Base-by-base conservation (phyloP, 306 rosid species). In the Glycine latifolia region DNA sequence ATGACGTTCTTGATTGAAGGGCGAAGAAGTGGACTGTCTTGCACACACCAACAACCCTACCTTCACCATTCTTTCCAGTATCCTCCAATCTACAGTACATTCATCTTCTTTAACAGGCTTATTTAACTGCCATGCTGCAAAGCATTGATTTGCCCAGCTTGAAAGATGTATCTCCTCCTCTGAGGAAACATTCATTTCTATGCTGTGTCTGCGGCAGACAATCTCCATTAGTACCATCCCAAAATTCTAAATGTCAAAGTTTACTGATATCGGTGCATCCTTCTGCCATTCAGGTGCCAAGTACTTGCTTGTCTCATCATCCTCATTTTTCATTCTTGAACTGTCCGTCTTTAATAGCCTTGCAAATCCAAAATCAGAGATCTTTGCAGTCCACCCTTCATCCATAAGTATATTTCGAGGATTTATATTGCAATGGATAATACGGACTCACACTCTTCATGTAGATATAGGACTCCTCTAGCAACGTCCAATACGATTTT, bases 21-120 rank as follows among this genome's bases (percentile, higher is more conserved):
- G 48, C 80, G 90, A 10, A 84, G 53, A 37, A 49, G 7, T 3
- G 83, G 87, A 16, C 50, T 46, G 9, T 84, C 82, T 53, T 84
- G 90, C 14, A 87, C 82, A 69, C 87, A 87, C 87, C 87, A 84
- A 84, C 48, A 87, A 17, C 4, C 84, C 87, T 6, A 87, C 86
- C 31, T 81, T 87, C 79, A 87, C 84, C 86, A 87, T 84, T 70
- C 74, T 87, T 63, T 87, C 90, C 73, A 87, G 0, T 20, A 67
- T 47, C 48, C 16, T 84, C 86, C 81, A 72, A 41, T 87, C 84
- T 5, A 68, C 84, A 20, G 41, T 37, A 61, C 49, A 66, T 67
- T 82, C 80, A 11, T 37, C 75, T 4, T 72, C 52, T 37, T 9
- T 54, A 10, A 74, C 75, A 26, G 81, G 75, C 60, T 31, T 73